Percentiles rank a stretch among this genome's conserved stretches.
These are phyloP conservation scores for Pisolithus thermaeus DNA, from an alignment of 1,284 basidiomycete genomes.

Conservation along the genomic window DNA sequence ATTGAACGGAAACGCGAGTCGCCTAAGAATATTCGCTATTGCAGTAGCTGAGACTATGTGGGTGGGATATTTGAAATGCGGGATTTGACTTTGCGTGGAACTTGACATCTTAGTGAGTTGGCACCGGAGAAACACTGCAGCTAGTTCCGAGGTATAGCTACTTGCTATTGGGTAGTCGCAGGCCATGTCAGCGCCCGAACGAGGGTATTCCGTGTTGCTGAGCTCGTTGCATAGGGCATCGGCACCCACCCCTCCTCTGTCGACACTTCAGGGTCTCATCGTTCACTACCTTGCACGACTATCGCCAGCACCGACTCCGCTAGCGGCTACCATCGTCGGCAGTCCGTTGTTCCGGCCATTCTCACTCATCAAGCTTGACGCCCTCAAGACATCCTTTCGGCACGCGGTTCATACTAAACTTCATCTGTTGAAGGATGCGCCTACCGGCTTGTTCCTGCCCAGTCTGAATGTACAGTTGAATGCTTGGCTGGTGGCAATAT, in stretches of 20 bases:
- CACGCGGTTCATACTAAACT: constrained; percentile 58
- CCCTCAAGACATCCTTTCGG: constrained; percentile 53
- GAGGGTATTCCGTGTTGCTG: constrained; percentile 50
- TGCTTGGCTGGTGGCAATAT: constrained; percentile 51
- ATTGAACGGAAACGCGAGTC: too few species aligned
- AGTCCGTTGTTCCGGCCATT: constrained; percentile 52
- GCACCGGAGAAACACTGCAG: too few species aligned
- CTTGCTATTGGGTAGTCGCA: neutral
- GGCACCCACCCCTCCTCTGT: constrained; percentile 43
- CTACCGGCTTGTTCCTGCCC: constrained; percentile 38
- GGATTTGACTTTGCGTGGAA: too few species aligned
- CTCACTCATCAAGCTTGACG: constrained; percentile 44
- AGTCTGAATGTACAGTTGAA: constrained; percentile 36
- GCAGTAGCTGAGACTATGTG: too few species aligned
- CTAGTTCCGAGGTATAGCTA: too few species aligned
- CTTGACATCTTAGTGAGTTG: too few species aligned
- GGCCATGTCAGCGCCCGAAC: constrained; percentile 22
- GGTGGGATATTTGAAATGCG: too few species aligned
- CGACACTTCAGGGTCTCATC: constrained; percentile 53
- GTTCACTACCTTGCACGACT: constrained; percentile 57
- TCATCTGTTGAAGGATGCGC: constrained; percentile 33
- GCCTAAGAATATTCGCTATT: too few species aligned
- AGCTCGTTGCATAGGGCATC: constrained; percentile 49
- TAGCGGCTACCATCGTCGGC: constrained; percentile 57
- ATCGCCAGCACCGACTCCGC: constrained; percentile 51